phyloP scores from a whole-genome alignment of 179 eudicot species.

The Pouteria campechiana region DNA sequence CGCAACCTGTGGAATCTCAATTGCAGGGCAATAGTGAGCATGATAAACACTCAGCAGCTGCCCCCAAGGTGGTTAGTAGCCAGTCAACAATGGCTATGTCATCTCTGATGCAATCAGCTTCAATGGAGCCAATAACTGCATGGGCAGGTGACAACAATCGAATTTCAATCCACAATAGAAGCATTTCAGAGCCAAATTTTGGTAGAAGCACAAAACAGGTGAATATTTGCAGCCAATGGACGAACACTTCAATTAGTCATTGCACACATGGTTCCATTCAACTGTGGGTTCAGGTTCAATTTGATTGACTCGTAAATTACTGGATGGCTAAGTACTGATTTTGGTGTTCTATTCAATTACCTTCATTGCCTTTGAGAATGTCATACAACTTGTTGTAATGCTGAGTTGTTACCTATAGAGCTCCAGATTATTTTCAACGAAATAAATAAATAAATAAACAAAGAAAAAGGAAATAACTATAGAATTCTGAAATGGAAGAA shows the following conservation, averaged over 20 bases:
- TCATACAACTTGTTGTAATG: too few species aligned
- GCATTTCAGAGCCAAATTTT: slow-evolving; percentile 50
- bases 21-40: slow-evolving; percentile 34
- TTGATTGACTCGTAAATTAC: too few species aligned
- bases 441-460: too few species aligned
- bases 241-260: neutral
- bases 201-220: slow-evolving; percentile 35
- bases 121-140: slow-evolving; percentile 63
- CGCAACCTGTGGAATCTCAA: slow-evolving; percentile 68
- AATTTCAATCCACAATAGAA: slow-evolving; percentile 43
- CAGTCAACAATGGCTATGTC: slow-evolving; percentile 73
- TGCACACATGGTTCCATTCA: too few species aligned
- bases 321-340: too few species aligned
- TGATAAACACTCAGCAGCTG: slow-evolving; percentile 28
- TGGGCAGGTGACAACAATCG: slow-evolving; percentile 45
- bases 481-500: too few species aligned
- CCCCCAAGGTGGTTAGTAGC: slow-evolving; percentile 47
- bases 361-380: too few species aligned
- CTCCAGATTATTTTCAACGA: too few species aligned
- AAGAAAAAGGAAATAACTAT: too few species aligned
- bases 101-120: slow-evolving; percentile 53
- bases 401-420: too few species aligned
- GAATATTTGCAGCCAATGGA: neutral
- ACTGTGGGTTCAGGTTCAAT: too few species aligned
- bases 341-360: too few species aligned